Conservation (phyloP, 108 stramenopile genomes). For the Cyclotella kingstonii region DNA sequence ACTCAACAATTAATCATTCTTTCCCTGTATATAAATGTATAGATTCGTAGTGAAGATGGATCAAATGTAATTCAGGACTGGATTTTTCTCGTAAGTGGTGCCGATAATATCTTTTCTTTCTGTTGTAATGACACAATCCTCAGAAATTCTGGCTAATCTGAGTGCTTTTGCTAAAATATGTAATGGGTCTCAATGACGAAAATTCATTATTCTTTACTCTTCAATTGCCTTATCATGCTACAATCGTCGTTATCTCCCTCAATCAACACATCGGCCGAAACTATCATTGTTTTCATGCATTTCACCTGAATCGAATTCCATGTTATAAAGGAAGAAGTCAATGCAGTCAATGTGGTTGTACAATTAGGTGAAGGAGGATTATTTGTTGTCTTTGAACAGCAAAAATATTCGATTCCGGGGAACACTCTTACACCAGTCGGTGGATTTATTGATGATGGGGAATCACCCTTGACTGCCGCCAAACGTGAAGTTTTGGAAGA, state of each 20-base stretch:
- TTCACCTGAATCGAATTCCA: too few relatives aligned
- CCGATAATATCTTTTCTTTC: not conserved
- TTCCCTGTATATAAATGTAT: not conserved
- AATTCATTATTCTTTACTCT: too few relatives aligned
- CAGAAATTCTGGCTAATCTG: too few relatives aligned
- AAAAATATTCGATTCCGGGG: conserved; percentile 61
- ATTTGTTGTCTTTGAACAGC: conserved; percentile 53
- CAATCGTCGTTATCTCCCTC: too few relatives aligned
- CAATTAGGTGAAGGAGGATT: conserved; percentile 34
- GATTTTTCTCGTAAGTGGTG: conserved; percentile 53
- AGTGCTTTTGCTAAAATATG: too few relatives aligned
- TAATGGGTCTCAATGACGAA: too few relatives aligned
- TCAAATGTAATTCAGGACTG: conserved; percentile 47
- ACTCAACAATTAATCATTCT: too few relatives aligned
- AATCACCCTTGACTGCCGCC: conserved; percentile 51
- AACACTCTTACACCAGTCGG: conserved; percentile 51
- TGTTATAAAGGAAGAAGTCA: conserved; percentile 34
- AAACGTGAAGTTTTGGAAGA: conserved; percentile 65
- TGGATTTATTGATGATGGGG: conserved; percentile 56
- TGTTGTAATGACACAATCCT: not conserved
- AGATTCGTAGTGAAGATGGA: conserved; percentile 35
- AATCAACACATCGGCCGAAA: too few relatives aligned
- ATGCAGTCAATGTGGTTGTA: conserved; percentile 60
- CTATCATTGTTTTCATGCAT: not conserved
- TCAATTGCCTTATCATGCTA: too few relatives aligned